Evolutionary conservation across 2,329 filamentous ascomycete genomes (phyloP).

Genomic region (Lecanicillium sp.): DNA sequence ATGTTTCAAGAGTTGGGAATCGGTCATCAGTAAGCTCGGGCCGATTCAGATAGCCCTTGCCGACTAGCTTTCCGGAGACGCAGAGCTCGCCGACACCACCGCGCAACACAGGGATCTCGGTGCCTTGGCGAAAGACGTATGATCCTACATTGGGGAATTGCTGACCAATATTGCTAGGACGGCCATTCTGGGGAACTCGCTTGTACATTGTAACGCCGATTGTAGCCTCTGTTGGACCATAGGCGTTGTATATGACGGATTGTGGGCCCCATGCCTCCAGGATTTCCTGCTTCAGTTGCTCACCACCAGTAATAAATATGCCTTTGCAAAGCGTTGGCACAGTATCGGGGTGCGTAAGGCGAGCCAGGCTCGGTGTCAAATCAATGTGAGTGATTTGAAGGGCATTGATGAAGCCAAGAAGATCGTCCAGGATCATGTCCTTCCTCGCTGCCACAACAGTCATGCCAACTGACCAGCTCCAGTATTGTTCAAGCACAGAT

Average conservation of each 20-base stretch:
- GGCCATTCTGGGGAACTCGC: conserved; percentile 68
- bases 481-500: conserved; percentile 87
- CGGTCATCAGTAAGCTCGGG: conserved; percentile 67
- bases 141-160: conserved; percentile 85
- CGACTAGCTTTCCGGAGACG: conserved; percentile 78
- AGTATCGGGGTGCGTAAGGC: conserved; percentile 69
- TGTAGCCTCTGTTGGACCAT: conserved; percentile 87
- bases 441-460: conserved; percentile 74
- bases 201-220: conserved; percentile 88
- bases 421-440: conserved; percentile 78
- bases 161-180: conserved; percentile 79
- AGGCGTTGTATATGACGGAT: conserved; percentile 82
- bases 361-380: conserved; percentile 79
- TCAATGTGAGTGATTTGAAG: conserved; percentile 84
- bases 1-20: conserved; percentile 58
- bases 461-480: conserved; percentile 90
- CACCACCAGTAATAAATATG: conserved; percentile 89
- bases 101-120: conserved; percentile 62
- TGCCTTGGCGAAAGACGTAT: conserved; percentile 65
- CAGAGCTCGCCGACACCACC: conserved; percentile 85
- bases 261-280: conserved; percentile 76
- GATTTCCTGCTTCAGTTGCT: conserved; percentile 82
- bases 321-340: conserved; percentile 73
- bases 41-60: conserved; percentile 80
- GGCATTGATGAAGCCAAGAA: conserved; percentile 62